Evolutionary conservation across 2,329 filamentous ascomycete genomes (phyloP), one percentile per base, ranked within the genome.

Genomic region (Capronia americana): DNA sequence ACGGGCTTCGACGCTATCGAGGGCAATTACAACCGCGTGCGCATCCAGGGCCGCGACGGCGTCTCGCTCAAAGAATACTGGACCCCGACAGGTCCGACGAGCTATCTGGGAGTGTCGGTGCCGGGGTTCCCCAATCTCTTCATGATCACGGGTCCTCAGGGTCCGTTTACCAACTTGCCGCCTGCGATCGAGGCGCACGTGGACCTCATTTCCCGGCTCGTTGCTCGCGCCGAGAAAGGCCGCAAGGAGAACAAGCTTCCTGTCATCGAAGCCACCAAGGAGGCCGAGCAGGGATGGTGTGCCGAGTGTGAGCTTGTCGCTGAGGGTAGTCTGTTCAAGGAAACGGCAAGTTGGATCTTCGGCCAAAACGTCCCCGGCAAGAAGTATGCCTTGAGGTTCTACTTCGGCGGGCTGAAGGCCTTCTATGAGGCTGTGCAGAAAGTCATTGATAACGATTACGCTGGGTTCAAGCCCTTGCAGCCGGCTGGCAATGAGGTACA

Each of bases 301-400:
- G 72, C 81, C 50, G 73, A 77, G 12, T 78, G 87, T 24, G 71
- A 83, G 58, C 51, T 48, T 10, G 20, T 64, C 20, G 58, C 58
- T 34, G 63, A 61, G 24, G 57, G 57, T 8, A 68, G 85, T 0
- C 79, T 85, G 0, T 78, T 88, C 17, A 75, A 79, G 74, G 88
- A 88, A 67, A 86, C 5, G 79, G 84, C 58, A 4, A 65, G 61
- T 8, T 69, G 83, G 56, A 87, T 86, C 69, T 85, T 87, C 82
- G 86, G 86, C 2, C 81, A 79, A 0, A 86, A 80, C 50, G 78
- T 87, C 0, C 84, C 85, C 0, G 84, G 82, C 0, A 88, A 88
- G 77, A 69, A 66, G 57, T 61, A 68, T 38, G 57, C 61, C 20
- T 23, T 64, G 32, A 23, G 63, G 41, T 72, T 70, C 59, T 72